phyloP scores from a whole-genome alignment of 2,329 filamentous ascomycete genomes.

The Hypoxylon sp. region DNA sequence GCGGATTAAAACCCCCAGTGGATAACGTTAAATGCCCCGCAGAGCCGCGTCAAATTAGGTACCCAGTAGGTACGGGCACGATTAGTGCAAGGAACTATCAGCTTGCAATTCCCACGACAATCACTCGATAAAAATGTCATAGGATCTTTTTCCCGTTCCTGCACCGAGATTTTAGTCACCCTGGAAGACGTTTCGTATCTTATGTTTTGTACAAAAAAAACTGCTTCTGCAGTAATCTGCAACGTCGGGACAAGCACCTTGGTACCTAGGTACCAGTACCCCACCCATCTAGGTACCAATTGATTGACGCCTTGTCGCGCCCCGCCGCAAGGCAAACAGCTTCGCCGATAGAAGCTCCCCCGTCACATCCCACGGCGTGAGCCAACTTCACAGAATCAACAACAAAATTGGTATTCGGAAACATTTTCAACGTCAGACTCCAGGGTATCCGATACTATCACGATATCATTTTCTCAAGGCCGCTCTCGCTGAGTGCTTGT shows the following conservation, averaged over 20 bases:
- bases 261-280: conserved; percentile 13
- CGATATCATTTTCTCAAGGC: conserved; percentile 4
- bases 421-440: not conserved
- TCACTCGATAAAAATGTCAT: not conserved
- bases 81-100: not conserved
- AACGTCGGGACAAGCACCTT: not conserved
- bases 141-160: not conserved
- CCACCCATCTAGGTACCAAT: not conserved
- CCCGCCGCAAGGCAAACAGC: conserved; percentile 23
- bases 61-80: not conserved
- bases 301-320: not conserved
- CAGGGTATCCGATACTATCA: not conserved
- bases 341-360: conserved; percentile 14
- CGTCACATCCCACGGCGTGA: conserved; percentile 9
- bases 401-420: not conserved
- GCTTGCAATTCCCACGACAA: not conserved
- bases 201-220: not conserved
- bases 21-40: conserved; percentile 12
- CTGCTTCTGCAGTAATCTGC: not conserved
- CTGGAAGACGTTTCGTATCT: not conserved
- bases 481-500: conserved; percentile 16
- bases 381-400: conserved; percentile 10
- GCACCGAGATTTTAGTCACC: not conserved
- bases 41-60: conserved; percentile 15
- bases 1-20: not conserved